Base-by-base conservation (phyloP, 306 rosid genomes). In the Clitoria ternatea region DNA sequence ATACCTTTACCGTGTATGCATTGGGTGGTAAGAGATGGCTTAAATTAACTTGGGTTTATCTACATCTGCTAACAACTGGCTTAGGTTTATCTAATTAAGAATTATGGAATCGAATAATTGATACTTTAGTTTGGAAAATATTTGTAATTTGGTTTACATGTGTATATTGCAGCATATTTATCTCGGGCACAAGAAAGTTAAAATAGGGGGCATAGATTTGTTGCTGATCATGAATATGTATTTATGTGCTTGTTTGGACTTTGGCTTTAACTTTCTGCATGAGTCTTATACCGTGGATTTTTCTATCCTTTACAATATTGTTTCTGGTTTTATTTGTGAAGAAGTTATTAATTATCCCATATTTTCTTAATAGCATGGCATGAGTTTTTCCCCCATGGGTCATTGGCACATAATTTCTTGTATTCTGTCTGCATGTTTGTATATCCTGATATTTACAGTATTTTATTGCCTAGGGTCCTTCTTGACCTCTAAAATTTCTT, bases 401-500 rank as follows among this genome's bases (percentile, higher is more conserved):
- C 52, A 60, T n/a, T 43, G 47, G 14, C 36, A 39, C 43, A 37
- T 40, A 14, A 66, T 70, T 45, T 50, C 3, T 32, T 18, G 64
- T 39, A 6, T 11, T 55, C 44, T 76, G 56, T 70, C 56, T 69
- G 42, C 36, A 48, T 77, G 56, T 43, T 42, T 52, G 36, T 64
- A 50, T 40, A 52, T 82, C 72, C 40, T 64, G 54, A 56, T 60
- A 42, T 76, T 20, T 61, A 3, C 60, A 66, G 74, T 69, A 68
- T 85, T 66, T 79, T 57, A 64, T 75, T 60, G 19, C 54, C 65
- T 62, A 75, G 69, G 69, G 59, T 79, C 80, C 77, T 76, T 82
- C 85, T 80, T 37, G 67, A 45, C 80, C 81, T 63, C 79, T 66
- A 72, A 77, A 79, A 72, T 82, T 37, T 79, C 56, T 32, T 75